phyloP scores from a whole-genome alignment of 306 rosid genomes.

The Dalbergia oliveri region DNA sequence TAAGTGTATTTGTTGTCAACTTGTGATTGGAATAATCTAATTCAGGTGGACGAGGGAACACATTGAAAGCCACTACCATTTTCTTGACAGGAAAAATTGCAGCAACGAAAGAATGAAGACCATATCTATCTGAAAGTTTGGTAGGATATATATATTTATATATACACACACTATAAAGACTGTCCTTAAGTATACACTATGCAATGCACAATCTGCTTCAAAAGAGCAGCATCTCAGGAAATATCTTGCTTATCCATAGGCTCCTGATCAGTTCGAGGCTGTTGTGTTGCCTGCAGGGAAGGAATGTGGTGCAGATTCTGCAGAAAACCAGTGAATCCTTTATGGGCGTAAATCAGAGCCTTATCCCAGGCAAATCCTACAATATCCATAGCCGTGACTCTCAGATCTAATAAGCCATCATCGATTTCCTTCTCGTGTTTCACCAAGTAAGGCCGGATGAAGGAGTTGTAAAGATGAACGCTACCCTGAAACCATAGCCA shows the following conservation, averaged over 20 bases:
- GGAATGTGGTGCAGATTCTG: not conserved
- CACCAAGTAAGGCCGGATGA: conserved; percentile 14
- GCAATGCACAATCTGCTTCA: not conserved
- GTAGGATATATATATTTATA: too few relatives aligned
- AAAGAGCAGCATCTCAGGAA: conserved; percentile 9
- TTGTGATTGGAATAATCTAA: not conserved
- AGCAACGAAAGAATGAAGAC: too few relatives aligned
- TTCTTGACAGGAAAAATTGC: too few relatives aligned
- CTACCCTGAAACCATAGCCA: not conserved
- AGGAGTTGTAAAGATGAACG: conserved; percentile 25
- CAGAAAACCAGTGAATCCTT: not conserved
- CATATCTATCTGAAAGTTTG: not conserved
- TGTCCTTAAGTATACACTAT: not conserved
- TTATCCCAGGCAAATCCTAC: conserved; percentile 18
- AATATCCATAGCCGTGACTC: conserved; percentile 15
- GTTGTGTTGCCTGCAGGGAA: not conserved
- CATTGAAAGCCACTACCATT: not conserved
- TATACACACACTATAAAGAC: not conserved
- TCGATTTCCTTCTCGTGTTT: conserved; percentile 34
- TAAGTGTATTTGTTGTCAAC: not conserved
- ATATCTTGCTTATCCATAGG: conserved; percentile 6
- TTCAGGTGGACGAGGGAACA: conserved; percentile 5
- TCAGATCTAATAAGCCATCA: not conserved
- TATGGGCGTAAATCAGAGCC: conserved; percentile 3
- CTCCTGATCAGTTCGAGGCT: not conserved